phyloP scores from a whole-genome alignment of 306 rosid species.

The Pyrus pyrifolia region DNA sequence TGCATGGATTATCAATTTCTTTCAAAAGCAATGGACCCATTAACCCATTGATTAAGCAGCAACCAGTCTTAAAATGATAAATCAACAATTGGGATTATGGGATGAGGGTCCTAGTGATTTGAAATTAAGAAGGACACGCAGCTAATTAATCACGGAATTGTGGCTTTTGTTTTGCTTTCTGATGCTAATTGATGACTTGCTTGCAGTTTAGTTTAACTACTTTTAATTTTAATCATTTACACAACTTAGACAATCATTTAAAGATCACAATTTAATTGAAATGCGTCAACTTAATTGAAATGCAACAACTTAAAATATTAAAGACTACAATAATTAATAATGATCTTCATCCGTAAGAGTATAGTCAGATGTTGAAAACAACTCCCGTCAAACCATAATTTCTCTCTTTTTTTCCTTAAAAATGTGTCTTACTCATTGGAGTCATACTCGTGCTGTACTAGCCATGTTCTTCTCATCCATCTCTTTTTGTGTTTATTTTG shows the following conservation, averaged over 20 bases:
- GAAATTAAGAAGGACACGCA: not conserved
- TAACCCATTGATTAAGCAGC: not conserved
- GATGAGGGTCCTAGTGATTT: not conserved
- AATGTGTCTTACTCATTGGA: too few species aligned
- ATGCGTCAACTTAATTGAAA: too few species aligned
- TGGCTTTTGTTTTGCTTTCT: slow-evolving; percentile 5
- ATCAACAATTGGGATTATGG: not conserved
- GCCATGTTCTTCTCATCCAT: too few species aligned
- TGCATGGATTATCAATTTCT: not conserved
- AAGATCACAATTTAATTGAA: too few species aligned
- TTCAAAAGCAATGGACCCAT: slow-evolving; percentile 1
- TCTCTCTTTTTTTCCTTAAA: too few species aligned
- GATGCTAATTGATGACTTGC: not conserved
- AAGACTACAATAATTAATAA: too few species aligned
- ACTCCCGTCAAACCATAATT: too few species aligned
- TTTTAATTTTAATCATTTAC: not conserved
- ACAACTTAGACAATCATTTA: not conserved
- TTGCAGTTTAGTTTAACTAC: not conserved
- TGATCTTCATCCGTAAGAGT: too few species aligned
- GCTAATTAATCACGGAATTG: slow-evolving; percentile 8
- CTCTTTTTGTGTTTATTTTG: too few species aligned
- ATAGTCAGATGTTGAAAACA: too few species aligned
- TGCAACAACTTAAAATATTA: too few species aligned
- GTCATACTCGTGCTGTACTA: too few species aligned
- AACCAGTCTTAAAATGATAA: not conserved